Evolutionary conservation across 805 yeast genomes (phyloP).

Genomic region (Kodamaea jinghongensis): DNA sequence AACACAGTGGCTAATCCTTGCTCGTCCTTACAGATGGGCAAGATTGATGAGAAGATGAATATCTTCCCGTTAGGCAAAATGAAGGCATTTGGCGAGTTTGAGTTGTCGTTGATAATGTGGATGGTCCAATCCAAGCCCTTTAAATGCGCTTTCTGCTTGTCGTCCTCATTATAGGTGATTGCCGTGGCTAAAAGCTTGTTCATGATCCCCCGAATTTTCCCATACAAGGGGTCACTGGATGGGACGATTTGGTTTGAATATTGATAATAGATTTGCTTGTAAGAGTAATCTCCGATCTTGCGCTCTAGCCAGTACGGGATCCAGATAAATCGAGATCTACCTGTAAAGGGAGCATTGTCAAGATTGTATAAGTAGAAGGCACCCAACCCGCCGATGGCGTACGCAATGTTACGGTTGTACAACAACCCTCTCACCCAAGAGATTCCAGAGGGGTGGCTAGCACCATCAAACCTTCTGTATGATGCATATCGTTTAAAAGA

Average conservation of each 20-base stretch:
- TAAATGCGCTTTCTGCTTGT: conserved; percentile 34
- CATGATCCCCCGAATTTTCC: conserved; percentile 61
- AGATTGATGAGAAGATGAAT: conserved; percentile 76
- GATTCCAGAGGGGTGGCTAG: too few relatives aligned
- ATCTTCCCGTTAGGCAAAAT: conserved; percentile 96
- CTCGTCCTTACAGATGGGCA: conserved; percentile 75
- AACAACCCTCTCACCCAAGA: conserved; percentile 13
- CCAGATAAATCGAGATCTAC: conserved; percentile 69
- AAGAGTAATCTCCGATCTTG: conserved; percentile 61
- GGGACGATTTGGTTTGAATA: conserved; percentile 58
- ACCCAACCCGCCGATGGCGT: conserved; percentile 19
- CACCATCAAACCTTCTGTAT: conserved; percentile 17
- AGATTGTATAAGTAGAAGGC: conserved; percentile 39
- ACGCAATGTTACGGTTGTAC: conserved; percentile 31
- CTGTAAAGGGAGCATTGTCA: conserved; percentile 80
- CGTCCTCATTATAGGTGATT: conserved; percentile 32
- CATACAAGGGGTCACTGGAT: conserved; percentile 54
- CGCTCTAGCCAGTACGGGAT: conserved; percentile 64
- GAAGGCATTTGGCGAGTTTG: conserved; percentile 92
- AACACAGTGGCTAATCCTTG: conserved; percentile 95
- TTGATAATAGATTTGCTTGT: conserved; percentile 56
- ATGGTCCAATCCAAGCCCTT: conserved; percentile 66
- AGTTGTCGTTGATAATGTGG: conserved; percentile 63
- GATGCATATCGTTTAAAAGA: conserved; percentile 13
- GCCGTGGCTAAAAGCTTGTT: conserved; percentile 60